These are phyloP conservation scores for Quercus wislizeni DNA, from an alignment of 306 rosid species.

Conservation along the genomic window DNA sequence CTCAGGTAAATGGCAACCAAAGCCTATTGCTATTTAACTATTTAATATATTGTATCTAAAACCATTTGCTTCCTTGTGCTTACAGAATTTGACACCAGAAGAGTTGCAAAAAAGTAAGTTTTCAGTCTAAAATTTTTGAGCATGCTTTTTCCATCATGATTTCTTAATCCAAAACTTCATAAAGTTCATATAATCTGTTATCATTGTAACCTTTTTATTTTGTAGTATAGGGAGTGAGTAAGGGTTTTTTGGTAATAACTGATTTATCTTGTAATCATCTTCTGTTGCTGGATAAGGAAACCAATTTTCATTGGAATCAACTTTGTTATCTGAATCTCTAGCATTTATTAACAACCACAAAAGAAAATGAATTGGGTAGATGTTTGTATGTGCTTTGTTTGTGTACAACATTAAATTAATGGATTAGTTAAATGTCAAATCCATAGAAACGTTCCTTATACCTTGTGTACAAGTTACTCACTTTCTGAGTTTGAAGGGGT, in stretches of 20 bases:
- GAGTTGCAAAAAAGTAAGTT: slow-evolving; percentile 82
- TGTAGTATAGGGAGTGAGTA: not conserved
- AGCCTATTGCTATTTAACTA: not conserved
- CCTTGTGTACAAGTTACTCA: not conserved
- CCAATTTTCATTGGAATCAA: not conserved
- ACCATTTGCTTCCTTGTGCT: slow-evolving; percentile 20
- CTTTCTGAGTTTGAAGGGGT: not conserved
- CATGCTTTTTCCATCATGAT: slow-evolving; percentile 2
- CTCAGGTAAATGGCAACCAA: slow-evolving; percentile 42
- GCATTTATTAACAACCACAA: no score
- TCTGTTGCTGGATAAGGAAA: not conserved
- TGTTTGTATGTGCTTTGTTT: no score
- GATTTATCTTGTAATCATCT: not conserved
- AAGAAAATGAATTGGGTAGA: no score
- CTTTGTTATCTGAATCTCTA: not conserved
- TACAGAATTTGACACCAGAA: slow-evolving; percentile 83
- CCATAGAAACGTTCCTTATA: not conserved
- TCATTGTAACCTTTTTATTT: not conserved
- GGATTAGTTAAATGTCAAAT: no score
- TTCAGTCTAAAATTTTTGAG: not conserved
- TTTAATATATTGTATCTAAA: slow-evolving; percentile 18
- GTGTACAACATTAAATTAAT: no score
- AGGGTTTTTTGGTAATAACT: not conserved
- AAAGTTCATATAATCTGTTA: slow-evolving; percentile 3
- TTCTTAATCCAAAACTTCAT: slow-evolving; percentile 11